Percentiles rank a stretch among this genome's conserved stretches.
Conservation (phyloP, 2,329 filamentous ascomycete species). For the Verticillium dahliae region DNA sequence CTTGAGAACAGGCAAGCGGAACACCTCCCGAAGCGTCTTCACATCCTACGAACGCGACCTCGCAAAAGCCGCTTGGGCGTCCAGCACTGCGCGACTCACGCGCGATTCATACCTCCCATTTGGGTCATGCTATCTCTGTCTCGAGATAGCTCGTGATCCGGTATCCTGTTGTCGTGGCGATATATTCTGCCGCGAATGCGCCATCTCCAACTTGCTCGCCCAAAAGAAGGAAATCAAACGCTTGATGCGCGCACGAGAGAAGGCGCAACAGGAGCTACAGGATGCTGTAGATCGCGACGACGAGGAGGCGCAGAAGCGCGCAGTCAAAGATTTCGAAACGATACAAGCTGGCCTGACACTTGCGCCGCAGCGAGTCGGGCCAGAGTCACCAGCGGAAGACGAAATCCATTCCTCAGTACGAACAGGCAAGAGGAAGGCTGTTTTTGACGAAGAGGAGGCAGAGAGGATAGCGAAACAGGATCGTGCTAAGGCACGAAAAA, state of each 20-base stretch:
- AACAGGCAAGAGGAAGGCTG: constrained; percentile 65
- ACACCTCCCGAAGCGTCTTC: constrained; percentile 89
- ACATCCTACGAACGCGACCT: constrained; percentile 83
- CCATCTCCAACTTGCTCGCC: constrained; percentile 79
- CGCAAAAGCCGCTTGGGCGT: constrained; percentile 76
- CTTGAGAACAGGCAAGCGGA: constrained; percentile 60
- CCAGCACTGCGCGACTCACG: constrained; percentile 73
- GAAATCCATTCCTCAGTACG: background rate
- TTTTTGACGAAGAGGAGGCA: constrained; percentile 72
- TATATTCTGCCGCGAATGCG: constrained; percentile 93
- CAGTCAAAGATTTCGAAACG: constrained; percentile 76
- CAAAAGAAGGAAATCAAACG: constrained; percentile 91
- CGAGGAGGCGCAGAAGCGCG: constrained; percentile 62
- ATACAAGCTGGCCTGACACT: constrained; percentile 64
- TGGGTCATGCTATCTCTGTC: constrained; percentile 80
- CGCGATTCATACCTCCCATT: constrained; percentile 92
- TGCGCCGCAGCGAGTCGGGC: constrained; percentile 9
- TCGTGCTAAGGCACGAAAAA: constrained; percentile 60
- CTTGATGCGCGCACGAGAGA: constrained; percentile 58
- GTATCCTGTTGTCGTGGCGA: constrained; percentile 81
- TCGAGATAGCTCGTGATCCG: constrained; percentile 72
- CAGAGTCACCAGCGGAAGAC: background rate
- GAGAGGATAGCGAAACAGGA: constrained; percentile 64
- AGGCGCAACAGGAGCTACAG: constrained; percentile 53
- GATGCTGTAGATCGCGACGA: constrained; percentile 56